Evolutionary conservation across 257 asterid species (phyloP).

Genomic region (Forsythia viridissima): DNA sequence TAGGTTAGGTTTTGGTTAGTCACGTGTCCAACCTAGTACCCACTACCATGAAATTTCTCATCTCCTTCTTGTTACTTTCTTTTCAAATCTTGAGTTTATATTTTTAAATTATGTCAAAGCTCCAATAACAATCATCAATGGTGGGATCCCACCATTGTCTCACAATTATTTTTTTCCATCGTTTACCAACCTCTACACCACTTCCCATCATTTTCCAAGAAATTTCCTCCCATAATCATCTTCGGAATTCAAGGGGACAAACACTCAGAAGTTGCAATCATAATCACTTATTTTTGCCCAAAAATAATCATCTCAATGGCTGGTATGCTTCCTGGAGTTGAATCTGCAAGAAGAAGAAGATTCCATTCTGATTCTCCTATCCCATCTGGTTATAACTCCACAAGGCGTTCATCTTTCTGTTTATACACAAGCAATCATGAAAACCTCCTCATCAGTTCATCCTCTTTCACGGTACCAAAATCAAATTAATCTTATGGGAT

Average conservation of each 20-base stretch:
- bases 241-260: not conserved
- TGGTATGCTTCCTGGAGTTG: conserved; percentile 54
- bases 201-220: conserved; percentile 15
- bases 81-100: not conserved
- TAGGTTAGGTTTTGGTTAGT: not conserved
- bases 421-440: conserved; percentile 42
- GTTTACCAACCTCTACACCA: not conserved
- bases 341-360: conserved; percentile 50
- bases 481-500: not conserved
- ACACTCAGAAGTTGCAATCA: not conserved
- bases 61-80: conserved; percentile 21
- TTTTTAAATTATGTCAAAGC: not conserved
- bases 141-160: conserved; percentile 14
- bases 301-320: conserved; percentile 26
- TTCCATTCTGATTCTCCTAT: conserved; percentile 36
- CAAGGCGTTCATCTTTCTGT: conserved; percentile 55
- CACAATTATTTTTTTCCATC: not conserved
- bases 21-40: not conserved
- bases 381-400: not conserved
- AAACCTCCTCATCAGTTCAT: conserved; percentile 27
- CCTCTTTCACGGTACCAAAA: conserved; percentile 26
- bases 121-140: conserved; percentile 13
- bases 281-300: not conserved
- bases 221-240: conserved; percentile 12
- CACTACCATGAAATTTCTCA: conserved; percentile 22